Base-by-base conservation (phyloP, 345 rosid genomes). In the Citrus inodora region DNA sequence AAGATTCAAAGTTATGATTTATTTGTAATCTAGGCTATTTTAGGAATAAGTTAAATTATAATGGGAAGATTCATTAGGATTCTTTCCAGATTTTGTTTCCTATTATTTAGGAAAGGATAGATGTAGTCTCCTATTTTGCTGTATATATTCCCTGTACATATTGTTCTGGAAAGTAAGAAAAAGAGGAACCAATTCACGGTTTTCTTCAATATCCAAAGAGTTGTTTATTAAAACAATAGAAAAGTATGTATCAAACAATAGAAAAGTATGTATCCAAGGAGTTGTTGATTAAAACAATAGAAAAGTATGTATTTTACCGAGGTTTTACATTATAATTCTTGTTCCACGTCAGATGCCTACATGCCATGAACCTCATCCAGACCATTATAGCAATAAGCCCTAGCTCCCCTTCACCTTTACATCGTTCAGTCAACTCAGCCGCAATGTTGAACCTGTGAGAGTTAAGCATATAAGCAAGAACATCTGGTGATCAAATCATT, bases 271-370 rank as follows among this genome's bases (percentile, higher is more conserved):
- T 30, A 38, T 70, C 9, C 3, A 17, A 32, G 55, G 21, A 38
- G 7, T 51, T 63, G 7, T 64, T 46, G 48, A 53, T 56, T 11
- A 59, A 66, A 67, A 42, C 58, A n/a, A 48, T 2, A 28, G 33
- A 55, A 77, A 38, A 37, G 7, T 21, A 28, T 24, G 25, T 56
- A n/a, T 56, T 79, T 69, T 82, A 87, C 89, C 85, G 84, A 69
- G 89, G 87, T 68, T 87, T 87, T 81, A 87, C 89, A 77, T 87
- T 87, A 68, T 84, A 87, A 70, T 82, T 87, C 72, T 82, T 87
- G 82, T 87, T 87, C 86, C 87, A 87, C 28, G 68, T 80, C 25
- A 87, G 84, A 82, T 82, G 84, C 74, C 87, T 73, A 73, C 86
- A 73, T 25, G 81, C 84, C 87, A 84, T 87, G 74, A 87, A 82